Base-by-base conservation (phyloP, 768 basidiomycete species). In the Mycena albidolilacea region DNA sequence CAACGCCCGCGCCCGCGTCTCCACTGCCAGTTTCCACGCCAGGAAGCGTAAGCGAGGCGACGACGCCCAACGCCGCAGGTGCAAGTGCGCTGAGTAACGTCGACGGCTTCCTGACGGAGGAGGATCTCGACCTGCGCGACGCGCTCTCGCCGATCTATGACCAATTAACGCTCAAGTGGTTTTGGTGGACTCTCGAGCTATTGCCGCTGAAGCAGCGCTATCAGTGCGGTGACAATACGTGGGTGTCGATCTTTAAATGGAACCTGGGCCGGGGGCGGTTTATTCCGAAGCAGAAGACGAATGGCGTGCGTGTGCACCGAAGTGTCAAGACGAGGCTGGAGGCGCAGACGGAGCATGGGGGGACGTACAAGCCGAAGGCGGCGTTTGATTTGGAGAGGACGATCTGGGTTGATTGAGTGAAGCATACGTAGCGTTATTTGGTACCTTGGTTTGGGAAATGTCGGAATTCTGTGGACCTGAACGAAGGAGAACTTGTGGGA, bases 181-280 rank as follows among this genome's bases (percentile, higher is more conserved):
- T 10, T 9, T 93, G 92, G 92, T 92, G 92, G 92, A 65, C 88
- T 41, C 84, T 93, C n/a, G 92, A 93, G 78, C 4, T 86, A 3
- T 38, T 85, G n/a, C 88, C 86, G 0, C 66, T 82, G 12, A 76
- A 78, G 55, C 83, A 84, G 19, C 80, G 80, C 21, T 84, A 80
- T 67, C 86, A 86, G 79, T 77, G 77, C 66, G 77, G 76, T 1
- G 76, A 84, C 63, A 76, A 81, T 15, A 62, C 70, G 11, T 85
- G 84, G 85, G 71, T 39, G 30, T 69, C 75, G n/a, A 70, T 72
- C 54, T 67, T 80, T 35, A 69, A 76, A 14, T 75, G 69, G 67
- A 87, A 88, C 72, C 12, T 84, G 54, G 87, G 85, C 0, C 44
- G 71, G 5, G 84, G 84, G n/a, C 79, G 87, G 19, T 75, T 79